A percentile compares a stretch with the other conserved stretches of the same genome.
phyloP scores from a whole-genome alignment of 2,329 filamentous ascomycete genomes.

The Calcarisporium arbuscula region DNA sequence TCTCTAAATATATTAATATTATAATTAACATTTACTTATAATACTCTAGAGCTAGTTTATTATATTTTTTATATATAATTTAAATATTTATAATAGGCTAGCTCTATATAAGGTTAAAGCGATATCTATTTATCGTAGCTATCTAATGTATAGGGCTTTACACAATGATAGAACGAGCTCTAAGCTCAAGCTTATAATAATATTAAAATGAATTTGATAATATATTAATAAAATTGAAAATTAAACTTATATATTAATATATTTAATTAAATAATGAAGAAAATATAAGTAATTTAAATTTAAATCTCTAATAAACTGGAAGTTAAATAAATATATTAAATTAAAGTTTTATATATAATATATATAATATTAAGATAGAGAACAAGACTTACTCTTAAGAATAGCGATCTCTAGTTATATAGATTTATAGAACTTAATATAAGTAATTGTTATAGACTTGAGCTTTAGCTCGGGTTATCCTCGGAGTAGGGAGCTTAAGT shows the following conservation, averaged over 20 bases:
- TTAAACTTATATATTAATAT: neutral
- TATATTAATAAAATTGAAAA: neutral
- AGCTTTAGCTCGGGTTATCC: neutral
- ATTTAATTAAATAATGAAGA: constrained; percentile 1
- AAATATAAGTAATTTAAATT: neutral
- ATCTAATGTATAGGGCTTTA: too few species aligned
- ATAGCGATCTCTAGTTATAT: neutral
- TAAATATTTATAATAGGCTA: neutral
- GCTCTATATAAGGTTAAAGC: too few species aligned
- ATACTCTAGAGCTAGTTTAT: neutral
- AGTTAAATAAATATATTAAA: neutral
- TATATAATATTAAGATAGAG: neutral
- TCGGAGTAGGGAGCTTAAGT: too few species aligned
- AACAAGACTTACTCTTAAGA: neutral
- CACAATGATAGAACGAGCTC: too few species aligned
- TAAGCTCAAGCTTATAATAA: neutral
- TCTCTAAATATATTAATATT: neutral
- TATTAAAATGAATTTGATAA: neutral
- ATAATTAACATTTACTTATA: neutral
- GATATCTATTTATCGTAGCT: neutral
- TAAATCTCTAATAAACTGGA: neutral
- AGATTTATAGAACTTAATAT: neutral
- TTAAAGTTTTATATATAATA: neutral
- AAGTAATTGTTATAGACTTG: neutral
- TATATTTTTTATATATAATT: neutral